Evolutionary conservation across 257 asterid genomes (phyloP).

Genomic region (Scutellaria galericulata): DNA sequence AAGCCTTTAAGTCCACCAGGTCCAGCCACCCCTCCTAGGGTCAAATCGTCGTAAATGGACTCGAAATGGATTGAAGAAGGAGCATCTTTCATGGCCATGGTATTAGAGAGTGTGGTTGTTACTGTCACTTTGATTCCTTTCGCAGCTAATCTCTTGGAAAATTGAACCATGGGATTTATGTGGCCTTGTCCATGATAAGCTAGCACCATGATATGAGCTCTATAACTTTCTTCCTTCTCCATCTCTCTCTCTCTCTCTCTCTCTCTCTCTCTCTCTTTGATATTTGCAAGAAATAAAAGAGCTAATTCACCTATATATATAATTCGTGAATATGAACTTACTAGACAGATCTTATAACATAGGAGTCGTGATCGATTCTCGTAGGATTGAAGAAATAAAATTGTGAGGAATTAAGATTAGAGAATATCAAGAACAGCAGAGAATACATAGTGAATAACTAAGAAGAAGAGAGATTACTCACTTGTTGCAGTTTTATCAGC

Average conservation of each 20-base stretch:
- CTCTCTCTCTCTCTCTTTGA: neutral
- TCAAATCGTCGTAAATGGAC: constrained; percentile 51
- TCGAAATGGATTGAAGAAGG: constrained; percentile 38
- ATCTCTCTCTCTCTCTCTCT: constrained; percentile 29
- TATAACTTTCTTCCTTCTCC: constrained; percentile 43
- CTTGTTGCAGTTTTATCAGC: too few relatives aligned
- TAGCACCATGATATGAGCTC: constrained; percentile 50
- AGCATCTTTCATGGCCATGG: constrained; percentile 40
- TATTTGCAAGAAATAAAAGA: too few relatives aligned
- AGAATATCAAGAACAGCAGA: too few relatives aligned
- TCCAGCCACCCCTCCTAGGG: constrained; percentile 55
- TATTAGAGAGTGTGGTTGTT: constrained; percentile 50
- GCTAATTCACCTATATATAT: neutral
- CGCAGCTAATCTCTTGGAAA: constrained; percentile 56
- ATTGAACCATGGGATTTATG: constrained; percentile 64
- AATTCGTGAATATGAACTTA: neutral
- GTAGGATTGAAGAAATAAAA: neutral
- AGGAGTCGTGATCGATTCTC: neutral
- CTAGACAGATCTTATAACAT: neutral
- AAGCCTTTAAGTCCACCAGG: constrained; percentile 60
- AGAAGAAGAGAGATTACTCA: too few relatives aligned
- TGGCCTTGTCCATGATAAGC: constrained; percentile 75
- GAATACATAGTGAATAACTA: too few relatives aligned
- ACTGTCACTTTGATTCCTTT: constrained; percentile 58
- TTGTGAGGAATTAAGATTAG: too few relatives aligned